Evolutionary conservation across 2,329 filamentous ascomycete genomes (phyloP), one percentile per base, ranked within the genome.

Genomic region (Stagonosporopsis chrysanthemi): DNA sequence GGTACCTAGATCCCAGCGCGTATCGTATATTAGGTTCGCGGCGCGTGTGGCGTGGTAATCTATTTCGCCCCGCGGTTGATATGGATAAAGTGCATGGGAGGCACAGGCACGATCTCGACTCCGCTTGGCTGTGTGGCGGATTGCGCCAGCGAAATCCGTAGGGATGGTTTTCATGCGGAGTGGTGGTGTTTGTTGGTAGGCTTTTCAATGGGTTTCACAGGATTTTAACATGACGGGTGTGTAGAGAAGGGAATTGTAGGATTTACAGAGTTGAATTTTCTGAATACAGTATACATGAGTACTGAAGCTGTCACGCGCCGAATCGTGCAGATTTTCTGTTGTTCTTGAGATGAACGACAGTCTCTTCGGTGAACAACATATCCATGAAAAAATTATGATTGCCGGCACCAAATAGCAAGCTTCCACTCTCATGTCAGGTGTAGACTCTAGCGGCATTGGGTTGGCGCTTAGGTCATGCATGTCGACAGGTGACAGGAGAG

Each of bases 21-120:
- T 19, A 19, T 19, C 4, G n/a, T 39, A 38, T 23, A 49, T 29
- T 55, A 41, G 45, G 38, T 31, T 38, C 19, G 38, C 23, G n/a
- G 47, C 44, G 52, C 52, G 52, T 55, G 38, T 23, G 42, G 46
- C 31, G 31, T 29, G 40, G 53, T 29, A 56, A 56, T 56, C 56
- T 63, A 59, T 60, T 58, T 60, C 12, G 63, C 54, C 63, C 65
- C 67, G 58, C 69, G 68, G 69, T 58, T 73, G 65, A 73, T 70
- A 68, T 72, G 71, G 71, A 66, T 74, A 74, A 67, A 64, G 42
- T 60, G 41, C n/a, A 35, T 31, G 4, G 29, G 8, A 31, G 24
- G 14, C 38, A 23, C 33, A 42, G 42, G 52, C 49, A 36, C 46
- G 33, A 45, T 33, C 57, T 33, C 33, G 17, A 36, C 51, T n/a